phyloP scores from a whole-genome alignment of 768 basidiomycete genomes.

The Pluteus cervinus region DNA sequence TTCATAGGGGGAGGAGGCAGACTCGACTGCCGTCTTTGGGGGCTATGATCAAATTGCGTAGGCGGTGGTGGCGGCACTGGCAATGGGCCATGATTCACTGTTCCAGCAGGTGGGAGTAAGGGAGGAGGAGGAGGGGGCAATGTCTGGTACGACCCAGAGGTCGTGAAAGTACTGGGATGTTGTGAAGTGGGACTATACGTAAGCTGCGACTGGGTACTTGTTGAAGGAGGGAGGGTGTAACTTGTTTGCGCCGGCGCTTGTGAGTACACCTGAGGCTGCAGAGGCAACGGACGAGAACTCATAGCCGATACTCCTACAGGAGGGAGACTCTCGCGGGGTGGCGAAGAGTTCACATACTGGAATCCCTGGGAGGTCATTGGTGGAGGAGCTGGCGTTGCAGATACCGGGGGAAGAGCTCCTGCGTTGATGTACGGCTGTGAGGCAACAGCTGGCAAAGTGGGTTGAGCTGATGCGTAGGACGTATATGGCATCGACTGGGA shows the following conservation, averaged over 20 bases:
- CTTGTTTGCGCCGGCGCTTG: not conserved
- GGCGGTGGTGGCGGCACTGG: constrained; percentile 23
- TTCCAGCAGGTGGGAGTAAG: constrained; percentile 13
- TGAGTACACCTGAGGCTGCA: constrained; percentile 5
- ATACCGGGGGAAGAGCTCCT: constrained; percentile 23
- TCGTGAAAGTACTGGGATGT: constrained; percentile 29
- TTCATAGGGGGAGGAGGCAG: constrained; percentile 45
- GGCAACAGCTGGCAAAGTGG: constrained; percentile 1
- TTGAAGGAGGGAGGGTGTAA: constrained; percentile 1
- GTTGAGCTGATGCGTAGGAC: constrained; percentile 11
- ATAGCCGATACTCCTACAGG: too few relatives aligned
- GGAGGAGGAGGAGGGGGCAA: constrained; percentile 19
- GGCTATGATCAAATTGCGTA: constrained; percentile 15
- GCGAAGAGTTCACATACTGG: not conserved
- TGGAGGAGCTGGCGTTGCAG: constrained; percentile 13
- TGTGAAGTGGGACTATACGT: constrained; percentile 11
- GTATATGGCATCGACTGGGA: constrained; percentile 1
- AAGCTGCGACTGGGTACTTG: constrained; percentile 1
- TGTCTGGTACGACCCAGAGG: constrained; percentile 33
- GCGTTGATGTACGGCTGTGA: constrained; percentile 14
- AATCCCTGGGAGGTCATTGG: constrained; percentile 1
- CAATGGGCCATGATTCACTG: constrained; percentile 16
- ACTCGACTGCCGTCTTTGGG: constrained; percentile 36
- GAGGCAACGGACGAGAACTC: constrained; percentile 7
- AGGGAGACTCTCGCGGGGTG: not conserved